Evolutionary conservation across 1,284 basidiomycete genomes (phyloP).

Genomic region (Puccinia novopanici): DNA sequence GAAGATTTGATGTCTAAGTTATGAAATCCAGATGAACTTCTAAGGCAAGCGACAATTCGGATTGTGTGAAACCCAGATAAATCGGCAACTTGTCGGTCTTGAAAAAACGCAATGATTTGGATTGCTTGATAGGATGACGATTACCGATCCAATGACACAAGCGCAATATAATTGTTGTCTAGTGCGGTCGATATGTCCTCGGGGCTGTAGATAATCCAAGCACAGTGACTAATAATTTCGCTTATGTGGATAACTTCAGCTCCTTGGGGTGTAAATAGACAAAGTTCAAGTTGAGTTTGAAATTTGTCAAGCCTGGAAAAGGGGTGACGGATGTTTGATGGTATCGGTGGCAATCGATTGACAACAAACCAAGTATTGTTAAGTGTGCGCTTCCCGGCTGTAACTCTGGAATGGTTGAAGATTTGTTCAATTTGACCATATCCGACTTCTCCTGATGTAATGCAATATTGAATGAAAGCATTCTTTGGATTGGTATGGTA

Average conservation of each 20-base stretch:
- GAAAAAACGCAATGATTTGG: too few relatives aligned
- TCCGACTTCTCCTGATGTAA: neutral
- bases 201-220: slow-evolving; percentile 23
- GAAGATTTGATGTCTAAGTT: too few relatives aligned
- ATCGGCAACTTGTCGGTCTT: too few relatives aligned
- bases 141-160: slow-evolving; percentile 3
- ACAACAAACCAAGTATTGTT: slow-evolving; percentile 6
- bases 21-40: too few relatives aligned
- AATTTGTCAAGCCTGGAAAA: slow-evolving; percentile 8
- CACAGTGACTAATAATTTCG: slow-evolving; percentile 24
- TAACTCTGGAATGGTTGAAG: slow-evolving; percentile 13
- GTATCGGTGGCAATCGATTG: neutral
- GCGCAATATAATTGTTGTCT: neutral
- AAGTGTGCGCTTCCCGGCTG: too few relatives aligned
- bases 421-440: slow-evolving; percentile 6
- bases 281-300: neutral
- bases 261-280: neutral
- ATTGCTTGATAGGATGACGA: too few relatives aligned
- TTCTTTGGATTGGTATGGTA: neutral
- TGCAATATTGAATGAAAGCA: neutral
- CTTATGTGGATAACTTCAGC: neutral
- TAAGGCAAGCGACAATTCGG: too few relatives aligned
- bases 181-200: neutral
- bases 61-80: too few relatives aligned
- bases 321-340: neutral